Evolutionary conservation across 1,284 basidiomycete species (phyloP).

Genomic region (Fomitiporia mediterranea): DNA sequence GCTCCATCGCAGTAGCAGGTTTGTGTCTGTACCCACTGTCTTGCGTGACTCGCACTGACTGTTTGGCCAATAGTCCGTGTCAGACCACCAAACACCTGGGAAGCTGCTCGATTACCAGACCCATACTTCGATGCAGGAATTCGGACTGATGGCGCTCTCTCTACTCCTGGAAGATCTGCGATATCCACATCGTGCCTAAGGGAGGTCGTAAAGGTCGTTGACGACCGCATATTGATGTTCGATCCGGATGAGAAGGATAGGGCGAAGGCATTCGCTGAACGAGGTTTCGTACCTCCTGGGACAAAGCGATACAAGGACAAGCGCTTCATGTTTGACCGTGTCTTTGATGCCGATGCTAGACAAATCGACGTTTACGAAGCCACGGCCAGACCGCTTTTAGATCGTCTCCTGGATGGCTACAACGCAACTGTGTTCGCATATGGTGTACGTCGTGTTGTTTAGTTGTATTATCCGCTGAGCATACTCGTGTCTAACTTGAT

Average conservation of each 20-base stretch:
- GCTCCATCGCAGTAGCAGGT: constrained; percentile 86
- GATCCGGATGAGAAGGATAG: constrained; percentile 87
- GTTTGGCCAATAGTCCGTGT: constrained; percentile 68
- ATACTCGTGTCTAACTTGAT: constrained; percentile 3
- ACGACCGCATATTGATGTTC: constrained; percentile 90
- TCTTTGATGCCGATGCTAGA: constrained; percentile 74
- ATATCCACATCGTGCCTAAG: constrained; percentile 54
- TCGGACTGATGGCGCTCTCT: constrained; percentile 78
- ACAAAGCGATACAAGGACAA: constrained; percentile 90
- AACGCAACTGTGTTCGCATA: constrained; percentile 98
- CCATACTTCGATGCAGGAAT: constrained; percentile 62
- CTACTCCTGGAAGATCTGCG: constrained; percentile 53
- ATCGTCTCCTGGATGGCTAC: constrained; percentile 86
- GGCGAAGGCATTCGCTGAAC: constrained; percentile 68
- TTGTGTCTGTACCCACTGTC: constrained; percentile 23
- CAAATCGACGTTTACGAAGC: constrained; percentile 85
- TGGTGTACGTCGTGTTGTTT: constrained; percentile 59
- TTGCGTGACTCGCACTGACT: neutral
- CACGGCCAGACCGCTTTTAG: constrained; percentile 80
- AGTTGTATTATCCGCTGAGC: constrained; percentile 3
- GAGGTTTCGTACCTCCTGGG: constrained; percentile 78
- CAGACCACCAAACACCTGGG: constrained; percentile 81
- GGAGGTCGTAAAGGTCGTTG: constrained; percentile 73
- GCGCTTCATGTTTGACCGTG: constrained; percentile 92
- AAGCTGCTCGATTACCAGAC: constrained; percentile 75